Evolutionary conservation across 345 rosid genomes (phyloP).

Genomic region (Eucalyptus shirleyi): DNA sequence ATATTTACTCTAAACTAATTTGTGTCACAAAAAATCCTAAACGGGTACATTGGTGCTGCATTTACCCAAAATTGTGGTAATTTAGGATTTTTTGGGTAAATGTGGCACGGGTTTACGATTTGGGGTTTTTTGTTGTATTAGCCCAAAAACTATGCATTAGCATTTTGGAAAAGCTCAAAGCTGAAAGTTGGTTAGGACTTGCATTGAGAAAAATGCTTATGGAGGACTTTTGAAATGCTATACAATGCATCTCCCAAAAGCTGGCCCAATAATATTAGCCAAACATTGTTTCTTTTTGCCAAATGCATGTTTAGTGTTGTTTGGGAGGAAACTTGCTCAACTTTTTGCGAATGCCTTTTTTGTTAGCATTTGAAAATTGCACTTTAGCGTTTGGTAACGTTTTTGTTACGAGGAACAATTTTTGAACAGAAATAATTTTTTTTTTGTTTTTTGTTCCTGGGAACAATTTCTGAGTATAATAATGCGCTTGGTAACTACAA

Average conservation of each 20-base stretch:
- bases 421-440: too few species aligned
- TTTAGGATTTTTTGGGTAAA: neutral
- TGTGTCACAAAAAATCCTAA: neutral
- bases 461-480: too few species aligned
- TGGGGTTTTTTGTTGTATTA: neutral
- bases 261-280: neutral
- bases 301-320: neutral
- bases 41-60: neutral
- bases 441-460: rapidly evolving
- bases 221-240: neutral
- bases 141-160: neutral
- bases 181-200: neutral
- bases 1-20: neutral
- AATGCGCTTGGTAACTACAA: rapidly evolving
- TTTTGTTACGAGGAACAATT: too few species aligned
- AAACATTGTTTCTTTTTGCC: neutral
- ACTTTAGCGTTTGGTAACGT: neutral
- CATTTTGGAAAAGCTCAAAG: neutral
- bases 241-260: neutral
- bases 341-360: neutral
- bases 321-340: neutral
- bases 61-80: neutral
- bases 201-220: neutral
- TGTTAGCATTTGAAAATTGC: neutral
- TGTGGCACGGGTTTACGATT: neutral